Base-by-base conservation (phyloP, 805 yeast genomes). In the Nakazawaea laoshanensis region DNA sequence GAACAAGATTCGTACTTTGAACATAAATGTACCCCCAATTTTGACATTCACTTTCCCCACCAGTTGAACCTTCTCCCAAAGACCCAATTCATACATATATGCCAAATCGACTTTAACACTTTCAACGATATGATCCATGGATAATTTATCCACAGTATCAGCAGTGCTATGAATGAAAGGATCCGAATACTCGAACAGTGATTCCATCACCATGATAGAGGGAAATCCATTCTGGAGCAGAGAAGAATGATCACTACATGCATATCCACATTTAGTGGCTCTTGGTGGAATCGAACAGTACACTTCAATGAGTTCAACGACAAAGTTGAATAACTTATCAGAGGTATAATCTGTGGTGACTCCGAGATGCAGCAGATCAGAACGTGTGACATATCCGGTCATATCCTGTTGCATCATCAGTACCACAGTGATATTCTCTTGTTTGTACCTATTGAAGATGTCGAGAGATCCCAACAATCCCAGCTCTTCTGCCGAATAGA, bases 391-490 rank as follows among this genome's bases (percentile, higher is more conserved):
- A 49, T 65, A 85, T 0, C 95, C 96, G 3, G 95, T 82, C 95
- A 88, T 88, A 52, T 89, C 98, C 52, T 86, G 94, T 56, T 89
- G 96, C 24, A 89, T 61, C 92, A 87, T 80, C 4, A 88, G 87
- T 19, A 76, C 69, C 15, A 89, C 86, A 6, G 66, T 59, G 29
- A 57, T 59, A 19, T 61, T 59, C n/a, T 61, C 46, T 12, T 50
- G 44, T 8, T 60, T 50, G 48, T 82, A 82, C 17, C 58, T 53
- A 7, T 70, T 55, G 53, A 83, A 84, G 8, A 89, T 71, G 40
- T 83, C 95, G 42, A 74, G 67, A 4, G 95, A 85, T 1, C 97
- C 97, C 33, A 84, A 61, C 36, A 85, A 60, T 0, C 96, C 96
- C 39, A 85, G 87, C 64, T 89, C 97, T 60, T 89, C 97, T 2